These are phyloP conservation scores for Colletotrichum navitas DNA, from an alignment of 2,329 filamentous ascomycete genomes.

Conservation along the genomic window DNA sequence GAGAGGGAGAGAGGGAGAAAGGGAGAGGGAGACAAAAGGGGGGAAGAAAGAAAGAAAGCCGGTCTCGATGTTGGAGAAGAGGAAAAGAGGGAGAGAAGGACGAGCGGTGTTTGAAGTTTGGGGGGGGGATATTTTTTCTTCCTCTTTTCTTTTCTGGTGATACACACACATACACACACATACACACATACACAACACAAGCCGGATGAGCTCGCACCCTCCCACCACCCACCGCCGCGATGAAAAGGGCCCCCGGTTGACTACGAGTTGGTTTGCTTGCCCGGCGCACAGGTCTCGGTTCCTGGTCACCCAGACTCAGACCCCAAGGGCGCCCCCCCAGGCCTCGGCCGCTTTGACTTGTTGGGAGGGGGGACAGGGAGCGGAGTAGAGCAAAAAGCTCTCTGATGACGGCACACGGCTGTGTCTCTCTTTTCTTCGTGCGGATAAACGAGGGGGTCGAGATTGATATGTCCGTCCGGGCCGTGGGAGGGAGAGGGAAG, in stretches of 20 bases:
- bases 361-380: not conserved
- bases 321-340: conserved; percentile 6
- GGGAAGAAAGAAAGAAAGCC: not conserved
- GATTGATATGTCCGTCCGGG: not conserved
- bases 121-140: not conserved
- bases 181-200: too few relatives aligned
- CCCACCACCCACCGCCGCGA: conserved; percentile 7
- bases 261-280: not conserved
- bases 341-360: conserved; percentile 40
- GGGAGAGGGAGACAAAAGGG: too few relatives aligned
- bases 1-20: not conserved
- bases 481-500: not conserved
- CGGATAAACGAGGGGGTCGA: not conserved
- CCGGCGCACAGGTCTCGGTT: conserved; percentile 28
- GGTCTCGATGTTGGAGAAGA: conserved; percentile 4
- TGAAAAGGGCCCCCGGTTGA: not conserved
- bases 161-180: conserved; percentile 23
- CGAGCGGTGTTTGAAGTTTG: conserved; percentile 13
- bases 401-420: conserved; percentile 23
- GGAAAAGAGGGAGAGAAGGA: conserved; percentile 1
- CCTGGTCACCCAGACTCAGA: conserved; percentile 35
- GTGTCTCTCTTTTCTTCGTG: not conserved
- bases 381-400: not conserved
- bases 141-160: conserved; percentile 29
- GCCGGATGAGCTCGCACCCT: conserved; percentile 36